phyloP scores from a whole-genome alignment of 2,329 filamentous ascomycete genomes.

The Leptoxyphium fumago region DNA sequence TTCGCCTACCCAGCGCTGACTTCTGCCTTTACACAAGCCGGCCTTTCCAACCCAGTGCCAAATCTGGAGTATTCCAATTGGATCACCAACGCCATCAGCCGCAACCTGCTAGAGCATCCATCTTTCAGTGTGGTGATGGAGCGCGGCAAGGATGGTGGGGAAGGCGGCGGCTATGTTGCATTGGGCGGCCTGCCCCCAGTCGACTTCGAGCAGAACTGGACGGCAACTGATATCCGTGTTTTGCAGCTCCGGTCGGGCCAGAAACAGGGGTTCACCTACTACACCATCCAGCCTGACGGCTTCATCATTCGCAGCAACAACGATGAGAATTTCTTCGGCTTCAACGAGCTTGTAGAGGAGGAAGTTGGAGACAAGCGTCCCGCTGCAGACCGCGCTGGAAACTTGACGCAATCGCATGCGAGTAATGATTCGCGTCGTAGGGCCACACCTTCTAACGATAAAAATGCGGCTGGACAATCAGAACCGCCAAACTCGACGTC shows the following conservation, averaged over 20 bases:
- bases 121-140: constrained; percentile 32
- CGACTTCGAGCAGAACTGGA: constrained; percentile 14
- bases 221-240: constrained; percentile 20
- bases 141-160: constrained; percentile 8
- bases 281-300: constrained; percentile 17
- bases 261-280: constrained; percentile 14
- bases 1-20: constrained; percentile 34
- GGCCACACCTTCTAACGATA: not conserved
- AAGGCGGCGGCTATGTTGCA: constrained; percentile 27
- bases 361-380: not conserved
- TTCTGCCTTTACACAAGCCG: constrained; percentile 15
- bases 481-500: constrained; percentile 17
- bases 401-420: not conserved
- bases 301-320: constrained; percentile 9
- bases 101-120: constrained; percentile 25
- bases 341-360: not conserved
- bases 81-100: constrained; percentile 30
- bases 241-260: constrained; percentile 7
- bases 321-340: not conserved
- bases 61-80: constrained; percentile 26
- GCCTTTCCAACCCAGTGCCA: constrained; percentile 7
- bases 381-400: not conserved
- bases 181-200: constrained; percentile 33
- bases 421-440: not conserved
- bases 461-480: not conserved